Conservation (phyloP, 208 protist genomes). For the Trypanosoma avium region DNA sequence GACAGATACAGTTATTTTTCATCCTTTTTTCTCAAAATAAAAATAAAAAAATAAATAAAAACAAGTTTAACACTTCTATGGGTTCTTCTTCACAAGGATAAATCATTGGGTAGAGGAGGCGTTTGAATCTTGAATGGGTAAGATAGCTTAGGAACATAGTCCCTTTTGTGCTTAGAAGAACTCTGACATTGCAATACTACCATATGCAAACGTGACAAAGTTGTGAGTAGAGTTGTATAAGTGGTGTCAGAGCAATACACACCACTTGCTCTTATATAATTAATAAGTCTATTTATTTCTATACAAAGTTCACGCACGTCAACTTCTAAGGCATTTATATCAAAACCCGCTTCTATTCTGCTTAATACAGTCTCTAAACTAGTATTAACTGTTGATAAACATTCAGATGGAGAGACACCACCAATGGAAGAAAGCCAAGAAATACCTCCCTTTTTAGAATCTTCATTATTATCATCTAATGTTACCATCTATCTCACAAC, state of each 20-base stretch:
- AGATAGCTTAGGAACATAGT: background rate
- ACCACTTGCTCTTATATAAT: constrained; percentile 17
- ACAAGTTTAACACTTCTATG: background rate
- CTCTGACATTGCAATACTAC: constrained; percentile 8
- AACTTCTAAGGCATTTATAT: constrained; percentile 8
- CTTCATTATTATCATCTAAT: constrained; percentile 10
- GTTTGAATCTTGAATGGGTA: constrained; percentile 23
- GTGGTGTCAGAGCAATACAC: constrained; percentile 16
- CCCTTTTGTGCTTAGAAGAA: background rate
- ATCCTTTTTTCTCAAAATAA: too few relatives aligned
- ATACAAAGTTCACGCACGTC: constrained; percentile 27
- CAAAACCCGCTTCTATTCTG: constrained; percentile 14
- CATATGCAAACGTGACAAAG: constrained; percentile 17
- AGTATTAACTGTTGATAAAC: constrained; percentile 23
- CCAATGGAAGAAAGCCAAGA: constrained; percentile 26
- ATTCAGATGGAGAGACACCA: constrained; percentile 23
- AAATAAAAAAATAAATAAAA: background rate
- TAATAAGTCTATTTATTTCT: constrained; percentile 31
- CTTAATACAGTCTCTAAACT: constrained; percentile 18
- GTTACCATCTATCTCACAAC: constrained; percentile 8
- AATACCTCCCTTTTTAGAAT: constrained; percentile 3
- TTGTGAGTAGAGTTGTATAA: constrained; percentile 18
- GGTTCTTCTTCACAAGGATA: constrained; percentile 2
- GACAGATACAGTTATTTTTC: too few relatives aligned
- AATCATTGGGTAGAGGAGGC: constrained; percentile 21